Evolutionary conservation across 495 filamentous ascomycete genomes (phyloP).

Genomic region (Hyaloscypha bicolor): DNA sequence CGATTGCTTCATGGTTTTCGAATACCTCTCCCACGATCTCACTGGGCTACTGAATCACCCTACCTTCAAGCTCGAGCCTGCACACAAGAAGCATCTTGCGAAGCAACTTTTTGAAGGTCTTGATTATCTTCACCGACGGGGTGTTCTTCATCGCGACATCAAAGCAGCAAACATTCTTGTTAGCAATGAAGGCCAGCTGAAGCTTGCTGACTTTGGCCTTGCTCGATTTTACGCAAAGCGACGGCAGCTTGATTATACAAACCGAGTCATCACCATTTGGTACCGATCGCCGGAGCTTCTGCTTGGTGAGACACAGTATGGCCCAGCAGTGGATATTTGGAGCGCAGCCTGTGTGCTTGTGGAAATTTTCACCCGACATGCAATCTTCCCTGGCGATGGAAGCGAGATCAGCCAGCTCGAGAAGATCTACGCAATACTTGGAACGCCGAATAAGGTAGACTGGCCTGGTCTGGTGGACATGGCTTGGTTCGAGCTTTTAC

Average conservation of each 20-base stretch:
- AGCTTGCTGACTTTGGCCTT: slow-evolving; percentile 94
- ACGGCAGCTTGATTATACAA: slow-evolving; percentile 93
- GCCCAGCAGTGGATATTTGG: slow-evolving; percentile 96
- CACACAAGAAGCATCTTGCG: slow-evolving; percentile 92
- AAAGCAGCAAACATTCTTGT: slow-evolving; percentile 95
- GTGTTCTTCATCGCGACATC: slow-evolving; percentile 94
- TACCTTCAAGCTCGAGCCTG: slow-evolving; percentile 79
- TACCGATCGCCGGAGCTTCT: slow-evolving; percentile 93
- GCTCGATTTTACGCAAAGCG: slow-evolving; percentile 97
- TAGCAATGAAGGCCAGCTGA: slow-evolving; percentile 83
- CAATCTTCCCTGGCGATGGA: slow-evolving; percentile 94
- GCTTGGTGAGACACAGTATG: slow-evolving; percentile 92
- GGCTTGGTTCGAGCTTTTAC: slow-evolving; percentile 93
- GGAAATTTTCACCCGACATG: slow-evolving; percentile 93
- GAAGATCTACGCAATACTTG: slow-evolving; percentile 91
- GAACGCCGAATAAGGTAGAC: slow-evolving; percentile 79
- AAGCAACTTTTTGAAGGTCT: slow-evolving; percentile 94
- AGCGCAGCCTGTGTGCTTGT: slow-evolving; percentile 95
- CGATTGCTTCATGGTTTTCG: slow-evolving; percentile 99
- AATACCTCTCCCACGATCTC: slow-evolving; percentile 95
- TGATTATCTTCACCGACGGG: slow-evolving; percentile 90
- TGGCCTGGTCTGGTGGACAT: slow-evolving; percentile 91
- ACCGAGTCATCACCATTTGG: slow-evolving; percentile 98
- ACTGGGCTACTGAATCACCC: slow-evolving; percentile 92
- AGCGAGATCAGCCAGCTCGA: slow-evolving; percentile 94